Conservation (phyloP, 2,329 filamentous ascomycete species). For the Helicocarpus griseus region DNA sequence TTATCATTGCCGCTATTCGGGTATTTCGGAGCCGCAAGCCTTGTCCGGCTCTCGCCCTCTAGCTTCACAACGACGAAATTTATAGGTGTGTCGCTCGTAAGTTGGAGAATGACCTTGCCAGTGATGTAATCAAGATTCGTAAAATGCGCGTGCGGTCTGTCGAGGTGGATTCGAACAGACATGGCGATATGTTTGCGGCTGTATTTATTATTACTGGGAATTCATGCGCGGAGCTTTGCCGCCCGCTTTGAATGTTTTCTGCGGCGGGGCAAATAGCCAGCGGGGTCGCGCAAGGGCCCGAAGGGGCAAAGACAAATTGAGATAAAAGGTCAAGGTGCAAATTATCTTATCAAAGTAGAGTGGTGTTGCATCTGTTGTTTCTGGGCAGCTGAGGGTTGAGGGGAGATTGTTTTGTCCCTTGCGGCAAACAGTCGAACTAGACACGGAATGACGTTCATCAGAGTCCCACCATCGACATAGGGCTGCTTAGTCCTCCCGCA, state of each 20-base stretch:
- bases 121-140: constrained; percentile 41
- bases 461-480: not conserved
- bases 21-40: constrained; percentile 32
- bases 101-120: constrained; percentile 35
- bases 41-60: constrained; percentile 40
- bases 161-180: constrained; percentile 37
- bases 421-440: not conserved
- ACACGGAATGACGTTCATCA: constrained; percentile 9
- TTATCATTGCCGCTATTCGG: constrained; percentile 36
- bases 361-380: not conserved
- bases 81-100: constrained; percentile 34
- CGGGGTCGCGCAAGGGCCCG: not conserved
- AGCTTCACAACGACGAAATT: constrained; percentile 39
- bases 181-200: constrained; percentile 20
- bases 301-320: not conserved
- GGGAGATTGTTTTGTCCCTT: not conserved
- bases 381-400: not conserved
- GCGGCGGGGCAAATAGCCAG: not conserved
- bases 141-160: constrained; percentile 34
- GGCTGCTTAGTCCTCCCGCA: too few relatives aligned
- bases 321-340: not conserved
- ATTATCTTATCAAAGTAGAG: not conserved
- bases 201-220: not conserved
- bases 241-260: not conserved
- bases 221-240: not conserved